Evolutionary conservation across 331 rosid genomes (phyloP).

Genomic region (Acacia concinna): DNA sequence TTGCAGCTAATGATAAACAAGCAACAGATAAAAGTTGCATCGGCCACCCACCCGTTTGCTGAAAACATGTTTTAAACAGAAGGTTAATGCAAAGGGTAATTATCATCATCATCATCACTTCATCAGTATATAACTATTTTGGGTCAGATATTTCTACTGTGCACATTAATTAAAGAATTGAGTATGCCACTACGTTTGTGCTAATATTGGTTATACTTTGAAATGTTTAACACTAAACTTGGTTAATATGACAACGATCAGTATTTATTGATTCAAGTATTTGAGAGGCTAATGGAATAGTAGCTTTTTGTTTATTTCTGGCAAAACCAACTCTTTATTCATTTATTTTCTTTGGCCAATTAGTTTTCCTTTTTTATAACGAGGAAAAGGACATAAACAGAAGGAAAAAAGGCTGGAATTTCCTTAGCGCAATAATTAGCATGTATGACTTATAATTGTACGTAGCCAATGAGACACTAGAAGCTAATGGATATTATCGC

Average conservation of each 20-base stretch:
- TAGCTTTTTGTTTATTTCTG: not conserved
- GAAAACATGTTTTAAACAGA: slow-evolving; percentile 33
- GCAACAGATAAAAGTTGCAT: slow-evolving; percentile 89
- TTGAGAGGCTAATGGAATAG: slow-evolving; percentile 22
- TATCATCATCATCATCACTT: not conserved
- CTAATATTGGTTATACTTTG: not conserved
- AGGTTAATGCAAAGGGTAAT: slow-evolving; percentile 11
- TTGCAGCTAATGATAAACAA: slow-evolving; percentile 96
- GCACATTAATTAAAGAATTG: not conserved
- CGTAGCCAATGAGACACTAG: not conserved
- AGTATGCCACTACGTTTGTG: not conserved
- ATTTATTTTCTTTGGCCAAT: not conserved
- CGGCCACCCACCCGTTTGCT: slow-evolving; percentile 88
- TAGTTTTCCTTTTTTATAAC: not conserved
- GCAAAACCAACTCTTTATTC: too few relatives aligned
- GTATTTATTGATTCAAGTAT: not conserved
- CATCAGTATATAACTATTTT: not conserved
- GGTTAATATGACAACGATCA: not conserved
- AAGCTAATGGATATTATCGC: not conserved
- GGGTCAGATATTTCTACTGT: not conserved
- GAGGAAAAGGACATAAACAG: not conserved
- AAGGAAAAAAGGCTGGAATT: not conserved
- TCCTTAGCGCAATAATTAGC: slow-evolving; percentile 7
- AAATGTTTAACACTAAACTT: not conserved
- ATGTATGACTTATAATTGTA: slow-evolving; percentile 28